Base-by-base conservation (phyloP, 164 flowering plant species). In the Tetrastigma voinierianum region DNA sequence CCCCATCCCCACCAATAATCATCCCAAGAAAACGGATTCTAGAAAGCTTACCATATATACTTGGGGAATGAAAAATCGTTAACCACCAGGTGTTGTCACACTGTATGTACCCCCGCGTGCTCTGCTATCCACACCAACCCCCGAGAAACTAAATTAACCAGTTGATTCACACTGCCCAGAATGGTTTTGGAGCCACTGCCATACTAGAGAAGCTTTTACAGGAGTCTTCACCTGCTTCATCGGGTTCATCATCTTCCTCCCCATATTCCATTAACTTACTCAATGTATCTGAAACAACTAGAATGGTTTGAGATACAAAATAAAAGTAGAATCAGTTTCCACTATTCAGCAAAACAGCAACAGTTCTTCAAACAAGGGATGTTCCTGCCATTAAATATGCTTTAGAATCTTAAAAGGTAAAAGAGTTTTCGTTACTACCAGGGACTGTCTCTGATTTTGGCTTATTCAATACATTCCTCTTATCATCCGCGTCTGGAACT, bases 191-290 rank as follows among this genome's bases (percentile, higher is more conserved):
- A 44, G 64, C 70, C 48, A 60, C 17, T 3, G 43, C 51, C 12
- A 62, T 58, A 53, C 21, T 70, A 3, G 76, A 63, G 57, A 64
- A 74, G 67, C 61, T 61, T 51, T 61, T 57, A 8, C 47, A 46
- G 1, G 69, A 44, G 62, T 74, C 83, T 61, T 77, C 80, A 18
- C 32, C 61, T 8, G 23, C 63, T 64, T 73, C 90, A 59, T 85
- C 86, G 1, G 59, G 46, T 11, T 89, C 96, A 2, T 94, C 98
- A 51, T 91, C 97, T 2, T 91, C 97, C 8, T 86, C 97, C 11
- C 98, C 98, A 78, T 94, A 94, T 73, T 90, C 97, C 86, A 86
- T 84, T 49, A 94, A 82, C 76, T 85, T 85, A 59, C 82, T 75
- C 72, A 91, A 74, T 49, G 93, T 90, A 77, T 91, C 97, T 87